Evolutionary conservation across 1,284 basidiomycete species (phyloP).

Genomic region (Cystobasidium sp.): DNA sequence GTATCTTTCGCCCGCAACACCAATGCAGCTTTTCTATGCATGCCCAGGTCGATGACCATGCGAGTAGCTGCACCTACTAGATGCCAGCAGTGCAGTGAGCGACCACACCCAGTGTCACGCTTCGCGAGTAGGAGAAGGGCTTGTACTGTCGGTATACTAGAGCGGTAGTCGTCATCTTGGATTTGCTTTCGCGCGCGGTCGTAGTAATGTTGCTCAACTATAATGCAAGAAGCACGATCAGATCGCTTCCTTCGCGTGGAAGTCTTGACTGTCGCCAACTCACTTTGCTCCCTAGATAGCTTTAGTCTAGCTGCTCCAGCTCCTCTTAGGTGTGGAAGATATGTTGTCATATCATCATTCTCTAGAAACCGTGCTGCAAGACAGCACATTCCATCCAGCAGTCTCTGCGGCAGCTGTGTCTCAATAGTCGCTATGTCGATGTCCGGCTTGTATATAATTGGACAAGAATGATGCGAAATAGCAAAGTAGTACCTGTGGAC

Average conservation of each 20-base stretch:
- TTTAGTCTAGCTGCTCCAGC: slow-evolving; percentile 10
- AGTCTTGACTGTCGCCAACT: neutral
- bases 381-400: slow-evolving; percentile 43
- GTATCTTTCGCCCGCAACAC: slow-evolving; percentile 26
- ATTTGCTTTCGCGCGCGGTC: slow-evolving; percentile 40
- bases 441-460: slow-evolving; percentile 42
- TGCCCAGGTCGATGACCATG: slow-evolving; percentile 42
- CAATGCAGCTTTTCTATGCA: slow-evolving; percentile 38
- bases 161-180: slow-evolving; percentile 39
- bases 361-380: slow-evolving; percentile 40
- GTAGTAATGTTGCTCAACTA: slow-evolving; percentile 44
- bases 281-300: slow-evolving; percentile 36
- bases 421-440: slow-evolving; percentile 36
- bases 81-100: slow-evolving; percentile 42
- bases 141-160: slow-evolving; percentile 38
- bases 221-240: neutral
- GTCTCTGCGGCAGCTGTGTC: slow-evolving; percentile 34
- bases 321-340: slow-evolving; percentile 32
- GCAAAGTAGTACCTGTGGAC: slow-evolving; percentile 34
- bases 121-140: slow-evolving; percentile 32
- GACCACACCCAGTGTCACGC: slow-evolving; percentile 38
- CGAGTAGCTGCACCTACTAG: slow-evolving; percentile 40
- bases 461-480: slow-evolving; percentile 42
- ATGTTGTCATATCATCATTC: slow-evolving; percentile 35
- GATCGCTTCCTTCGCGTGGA: neutral